Evolutionary conservation across 2,329 filamentous ascomycete species (phyloP).

Genomic region (Colletotrichum echinochloae): DNA sequence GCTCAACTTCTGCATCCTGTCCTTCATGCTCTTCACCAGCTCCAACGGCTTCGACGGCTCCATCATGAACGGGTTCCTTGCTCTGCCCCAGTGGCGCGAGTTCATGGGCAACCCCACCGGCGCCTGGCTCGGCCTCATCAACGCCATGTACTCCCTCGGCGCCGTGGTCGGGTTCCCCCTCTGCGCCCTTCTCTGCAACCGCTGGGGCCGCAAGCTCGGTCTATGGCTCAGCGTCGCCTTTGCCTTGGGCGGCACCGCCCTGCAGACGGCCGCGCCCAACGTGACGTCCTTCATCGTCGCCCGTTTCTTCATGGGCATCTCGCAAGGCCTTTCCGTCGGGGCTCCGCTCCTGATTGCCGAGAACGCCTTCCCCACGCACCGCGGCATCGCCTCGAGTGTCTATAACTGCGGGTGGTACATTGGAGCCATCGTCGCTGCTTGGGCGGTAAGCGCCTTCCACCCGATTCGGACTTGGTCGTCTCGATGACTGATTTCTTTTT

Average conservation of each 20-base stretch:
- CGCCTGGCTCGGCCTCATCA: slow-evolving; percentile 52
- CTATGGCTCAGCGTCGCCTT: slow-evolving; percentile 18
- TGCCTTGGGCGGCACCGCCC: slow-evolving; percentile 23
- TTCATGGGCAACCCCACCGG: slow-evolving; percentile 55
- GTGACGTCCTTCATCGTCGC: slow-evolving; percentile 49
- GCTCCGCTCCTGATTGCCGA: slow-evolving; percentile 52
- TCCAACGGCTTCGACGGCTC: slow-evolving; percentile 52
- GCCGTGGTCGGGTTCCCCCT: slow-evolving; percentile 45
- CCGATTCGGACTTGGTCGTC: too few relatives aligned
- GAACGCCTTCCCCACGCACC: slow-evolving; percentile 49
- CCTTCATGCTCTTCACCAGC: slow-evolving; percentile 50
- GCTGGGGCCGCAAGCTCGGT: slow-evolving; percentile 32
- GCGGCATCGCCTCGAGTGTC: slow-evolving; percentile 18
- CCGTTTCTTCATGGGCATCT: slow-evolving; percentile 50
- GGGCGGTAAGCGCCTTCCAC: slow-evolving; percentile 42
- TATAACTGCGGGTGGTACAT: slow-evolving; percentile 47
- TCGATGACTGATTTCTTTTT: neutral
- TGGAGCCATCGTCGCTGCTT: slow-evolving; percentile 51
- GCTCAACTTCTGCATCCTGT: slow-evolving; percentile 56
- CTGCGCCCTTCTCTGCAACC: slow-evolving; percentile 51
- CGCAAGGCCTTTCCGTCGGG: slow-evolving; percentile 44
- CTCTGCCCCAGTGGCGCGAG: slow-evolving; percentile 54
- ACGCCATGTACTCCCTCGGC: slow-evolving; percentile 54
- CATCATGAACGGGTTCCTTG: slow-evolving; percentile 60
- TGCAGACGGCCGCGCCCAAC: slow-evolving; percentile 45